phyloP scores from a whole-genome alignment of 2,329 filamentous ascomycete species.

The Hypoxylon sp. region DNA sequence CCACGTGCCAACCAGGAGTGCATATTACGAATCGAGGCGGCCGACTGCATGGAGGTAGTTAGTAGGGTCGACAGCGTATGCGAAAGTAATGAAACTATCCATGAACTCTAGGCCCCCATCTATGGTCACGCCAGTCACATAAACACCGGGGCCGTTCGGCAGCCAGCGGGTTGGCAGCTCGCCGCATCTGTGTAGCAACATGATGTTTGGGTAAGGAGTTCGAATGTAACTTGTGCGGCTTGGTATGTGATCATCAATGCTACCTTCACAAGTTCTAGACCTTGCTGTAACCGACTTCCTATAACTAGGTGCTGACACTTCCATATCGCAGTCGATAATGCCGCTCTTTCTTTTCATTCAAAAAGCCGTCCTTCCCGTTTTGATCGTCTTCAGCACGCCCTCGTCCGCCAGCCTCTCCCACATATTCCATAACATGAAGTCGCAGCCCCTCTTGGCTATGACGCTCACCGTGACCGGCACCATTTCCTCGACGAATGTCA shows the following conservation, averaged over 20 bases:
- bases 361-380: conserved; percentile 53
- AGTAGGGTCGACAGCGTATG: neutral
- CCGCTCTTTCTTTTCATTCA: neutral
- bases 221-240: conserved; percentile 14
- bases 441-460: conserved; percentile 61
- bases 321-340: neutral
- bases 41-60: too few relatives aligned
- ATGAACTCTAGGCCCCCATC: neutral
- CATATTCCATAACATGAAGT: conserved; percentile 60
- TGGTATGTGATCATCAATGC: neutral
- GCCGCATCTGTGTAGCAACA: conserved; percentile 22
- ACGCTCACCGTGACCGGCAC: conserved; percentile 61
- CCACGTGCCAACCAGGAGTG: neutral
- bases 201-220: neutral
- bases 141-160: neutral
- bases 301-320: neutral
- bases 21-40: neutral
- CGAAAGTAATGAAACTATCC: neutral
- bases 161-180: neutral
- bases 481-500: conserved; percentile 59
- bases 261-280: neutral
- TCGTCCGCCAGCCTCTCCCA: conserved; percentile 58
- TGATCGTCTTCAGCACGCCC: conserved; percentile 57
- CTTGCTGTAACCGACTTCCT: neutral
- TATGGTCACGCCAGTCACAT: neutral